A percentile compares a stretch with the other conserved stretches of the same genome.
phyloP scores from a whole-genome alignment of 2,329 filamentous ascomycete genomes.

The Monosporascus sp. region DNA sequence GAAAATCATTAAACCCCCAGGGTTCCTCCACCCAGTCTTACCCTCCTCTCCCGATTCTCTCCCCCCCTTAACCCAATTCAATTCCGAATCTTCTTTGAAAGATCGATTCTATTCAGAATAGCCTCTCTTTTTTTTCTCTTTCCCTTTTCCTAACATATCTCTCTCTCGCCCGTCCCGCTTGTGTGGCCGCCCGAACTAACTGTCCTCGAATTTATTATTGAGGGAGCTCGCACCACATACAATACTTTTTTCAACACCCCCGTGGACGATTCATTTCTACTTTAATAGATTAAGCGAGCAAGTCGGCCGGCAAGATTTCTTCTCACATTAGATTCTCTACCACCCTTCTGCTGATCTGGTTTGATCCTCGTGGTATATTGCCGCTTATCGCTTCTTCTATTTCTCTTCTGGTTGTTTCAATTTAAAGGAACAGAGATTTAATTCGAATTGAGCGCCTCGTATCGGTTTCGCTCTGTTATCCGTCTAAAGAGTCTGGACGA shows the following conservation, averaged over 20 bases:
- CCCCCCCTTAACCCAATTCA: conserved; percentile 23
- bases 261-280: conserved; percentile 6
- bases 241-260: no score
- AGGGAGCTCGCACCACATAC: no score
- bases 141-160: conserved; percentile 21
- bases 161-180: conserved; percentile 23
- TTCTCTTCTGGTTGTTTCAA: not conserved
- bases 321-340: not conserved
- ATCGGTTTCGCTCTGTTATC: no score
- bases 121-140: conserved; percentile 33
- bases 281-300: not conserved
- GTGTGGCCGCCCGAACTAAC: conserved; percentile 23
- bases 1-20: conserved; percentile 31
- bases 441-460: not conserved
- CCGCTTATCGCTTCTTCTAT: not conserved
- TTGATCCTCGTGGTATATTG: not conserved
- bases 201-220: no score
- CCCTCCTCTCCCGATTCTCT: conserved; percentile 23
- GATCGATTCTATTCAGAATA: conserved; percentile 33
- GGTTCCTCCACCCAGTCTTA: conserved; percentile 20
- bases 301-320: not conserved
- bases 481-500: not conserved
- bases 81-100: conserved; percentile 29
- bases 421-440: not conserved
- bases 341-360: not conserved